These are phyloP conservation scores for Litsea cubeba DNA, from an alignment of 164 flowering plant species.

Conservation along the genomic window DNA sequence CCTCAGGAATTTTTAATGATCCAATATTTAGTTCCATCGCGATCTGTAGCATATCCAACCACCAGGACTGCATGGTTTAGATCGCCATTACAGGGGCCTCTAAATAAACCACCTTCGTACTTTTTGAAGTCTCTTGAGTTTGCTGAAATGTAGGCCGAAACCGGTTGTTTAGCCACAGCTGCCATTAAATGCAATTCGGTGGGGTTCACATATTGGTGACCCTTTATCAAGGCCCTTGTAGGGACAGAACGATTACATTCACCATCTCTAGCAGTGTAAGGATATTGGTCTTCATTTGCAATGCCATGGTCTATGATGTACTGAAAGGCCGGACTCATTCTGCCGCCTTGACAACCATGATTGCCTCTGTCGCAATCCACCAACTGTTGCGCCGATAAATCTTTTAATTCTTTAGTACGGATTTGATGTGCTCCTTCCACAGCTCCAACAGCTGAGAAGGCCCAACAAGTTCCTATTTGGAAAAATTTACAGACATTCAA, in stretches of 20 bases:
- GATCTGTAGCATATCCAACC: slow-evolving; percentile 10
- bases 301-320: neutral
- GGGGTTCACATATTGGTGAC: neutral
- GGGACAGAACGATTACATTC: neutral
- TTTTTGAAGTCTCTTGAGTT: neutral
- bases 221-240: neutral
- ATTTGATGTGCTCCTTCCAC: too few relatives aligned
- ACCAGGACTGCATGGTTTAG: slow-evolving; percentile 5
- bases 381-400: too few relatives aligned
- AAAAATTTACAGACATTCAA: too few relatives aligned
- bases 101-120: neutral
- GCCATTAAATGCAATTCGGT: neutral
- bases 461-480: too few relatives aligned
- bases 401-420: too few relatives aligned
- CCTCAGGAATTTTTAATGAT: slow-evolving; percentile 18
- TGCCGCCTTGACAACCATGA: too few relatives aligned
- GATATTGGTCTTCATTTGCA: neutral
- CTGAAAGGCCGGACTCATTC: too few relatives aligned
- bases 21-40: slow-evolving; percentile 12
- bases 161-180: neutral
- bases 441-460: too few relatives aligned
- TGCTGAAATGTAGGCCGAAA: neutral
- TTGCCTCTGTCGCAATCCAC: too few relatives aligned
- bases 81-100: neutral
- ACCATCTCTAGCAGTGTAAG: neutral